Percentiles rank a stretch among this genome's conserved stretches.
These are phyloP conservation scores for Physaria fendleri DNA, from an alignment of 345 rosid species.

Conservation along the genomic window DNA sequence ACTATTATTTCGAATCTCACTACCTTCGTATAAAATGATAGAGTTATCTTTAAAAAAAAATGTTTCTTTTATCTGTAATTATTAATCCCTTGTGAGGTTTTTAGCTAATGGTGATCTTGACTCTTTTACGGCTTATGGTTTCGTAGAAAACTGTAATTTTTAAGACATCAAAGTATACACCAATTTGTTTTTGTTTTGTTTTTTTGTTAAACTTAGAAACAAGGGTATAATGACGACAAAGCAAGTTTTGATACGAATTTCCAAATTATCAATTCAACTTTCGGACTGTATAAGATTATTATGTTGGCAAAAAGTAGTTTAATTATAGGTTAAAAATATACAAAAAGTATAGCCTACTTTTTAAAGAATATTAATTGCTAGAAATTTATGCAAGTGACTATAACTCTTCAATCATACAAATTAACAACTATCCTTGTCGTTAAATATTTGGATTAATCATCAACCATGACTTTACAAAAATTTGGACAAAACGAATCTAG, in stretches of 20 bases:
- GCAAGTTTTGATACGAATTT: background rate
- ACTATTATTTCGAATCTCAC: conserved; percentile 12
- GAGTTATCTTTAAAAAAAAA: background rate
- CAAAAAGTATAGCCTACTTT: conserved; percentile 3
- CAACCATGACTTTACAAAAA: background rate
- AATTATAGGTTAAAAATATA: background rate
- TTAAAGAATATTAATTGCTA: background rate
- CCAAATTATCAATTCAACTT: background rate
- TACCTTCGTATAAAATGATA: background rate
- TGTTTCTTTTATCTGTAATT: background rate
- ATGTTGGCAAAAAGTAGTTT: background rate
- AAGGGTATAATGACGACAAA: background rate
- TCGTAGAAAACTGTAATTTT: background rate
- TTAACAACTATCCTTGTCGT: background rate
- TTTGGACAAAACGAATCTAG: background rate
- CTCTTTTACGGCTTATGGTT: background rate
- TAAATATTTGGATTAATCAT: background rate
- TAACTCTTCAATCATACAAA: background rate
- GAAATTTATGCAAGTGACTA: background rate
- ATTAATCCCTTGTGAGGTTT: background rate
- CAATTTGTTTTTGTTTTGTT: background rate
- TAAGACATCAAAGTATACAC: background rate
- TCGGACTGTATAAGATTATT: background rate
- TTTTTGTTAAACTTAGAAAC: background rate
- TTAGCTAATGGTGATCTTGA: background rate